A percentile compares a stretch with the other conserved stretches of the same genome.
Evolutionary conservation across 257 asterid species (phyloP).

Genomic region (Nicotiana attenuata): DNA sequence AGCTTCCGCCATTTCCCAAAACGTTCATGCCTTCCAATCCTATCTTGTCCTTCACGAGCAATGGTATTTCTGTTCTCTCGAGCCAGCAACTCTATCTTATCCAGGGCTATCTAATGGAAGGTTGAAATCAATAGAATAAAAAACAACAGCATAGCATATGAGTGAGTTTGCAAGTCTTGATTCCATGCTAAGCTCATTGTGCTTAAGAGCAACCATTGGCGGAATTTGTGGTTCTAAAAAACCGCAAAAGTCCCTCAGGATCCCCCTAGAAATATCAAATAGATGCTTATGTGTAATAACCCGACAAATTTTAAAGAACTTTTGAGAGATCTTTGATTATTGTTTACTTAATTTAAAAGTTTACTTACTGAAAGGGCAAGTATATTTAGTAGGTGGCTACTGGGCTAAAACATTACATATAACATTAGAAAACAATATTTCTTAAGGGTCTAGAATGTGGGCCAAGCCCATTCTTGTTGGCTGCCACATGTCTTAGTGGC

Average conservation of each 20-base stretch:
- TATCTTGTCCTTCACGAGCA: slow-evolving; percentile 71
- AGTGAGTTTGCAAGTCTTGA: slow-evolving; percentile 51
- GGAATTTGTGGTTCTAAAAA: slow-evolving; percentile 77
- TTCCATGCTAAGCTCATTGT: slow-evolving; percentile 49
- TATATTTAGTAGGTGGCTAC: too few relatives aligned
- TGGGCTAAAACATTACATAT: too few relatives aligned
- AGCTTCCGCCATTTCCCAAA: slow-evolving; percentile 50
- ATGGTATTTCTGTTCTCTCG: slow-evolving; percentile 63
- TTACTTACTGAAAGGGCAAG: too few relatives aligned
- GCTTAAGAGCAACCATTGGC: slow-evolving; percentile 65
- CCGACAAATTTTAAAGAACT: too few relatives aligned
- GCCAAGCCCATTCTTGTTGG: too few relatives aligned
- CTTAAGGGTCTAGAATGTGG: too few relatives aligned
- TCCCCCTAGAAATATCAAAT: slow-evolving; percentile 50
- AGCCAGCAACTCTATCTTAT: slow-evolving; percentile 64
- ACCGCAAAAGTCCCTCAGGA: slow-evolving; percentile 49
- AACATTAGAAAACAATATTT: too few relatives aligned
- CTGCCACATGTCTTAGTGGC: too few relatives aligned
- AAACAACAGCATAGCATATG: slow-evolving; percentile 66
- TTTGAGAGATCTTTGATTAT: too few relatives aligned
- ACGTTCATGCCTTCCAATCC: slow-evolving; percentile 64
- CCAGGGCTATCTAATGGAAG: slow-evolving; percentile 51
- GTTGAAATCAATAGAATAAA: slow-evolving; percentile 58
- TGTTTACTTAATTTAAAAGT: too few relatives aligned
- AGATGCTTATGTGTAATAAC: slow-evolving; percentile 48